Conservation (phyloP, 306 rosid species). For the Cicer bijugum region DNA sequence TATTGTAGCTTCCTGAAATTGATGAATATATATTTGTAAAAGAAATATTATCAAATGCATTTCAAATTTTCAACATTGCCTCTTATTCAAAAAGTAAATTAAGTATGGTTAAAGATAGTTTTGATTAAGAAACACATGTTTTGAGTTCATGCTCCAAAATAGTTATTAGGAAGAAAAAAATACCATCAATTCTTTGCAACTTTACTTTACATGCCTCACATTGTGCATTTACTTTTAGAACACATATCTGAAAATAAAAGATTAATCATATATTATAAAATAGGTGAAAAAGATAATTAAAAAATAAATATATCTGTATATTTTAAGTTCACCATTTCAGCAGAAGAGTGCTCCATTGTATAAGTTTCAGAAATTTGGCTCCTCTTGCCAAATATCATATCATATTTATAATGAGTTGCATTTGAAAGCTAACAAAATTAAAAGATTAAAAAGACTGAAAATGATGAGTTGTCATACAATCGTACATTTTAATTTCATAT, state of each 20-base stretch:
- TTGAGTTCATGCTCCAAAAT: background rate
- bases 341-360: constrained; percentile 50
- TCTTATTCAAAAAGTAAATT: too few species aligned
- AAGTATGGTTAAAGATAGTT: too few species aligned
- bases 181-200: constrained; percentile 50
- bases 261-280: background rate
- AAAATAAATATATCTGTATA: background rate
- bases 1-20: constrained; percentile 43
- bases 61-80: background rate
- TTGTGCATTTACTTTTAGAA: constrained; percentile 46
- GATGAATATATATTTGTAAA: background rate
- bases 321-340: constrained; percentile 49
- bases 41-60: background rate
- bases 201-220: constrained; percentile 54
- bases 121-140: background rate
- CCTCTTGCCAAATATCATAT: background rate
- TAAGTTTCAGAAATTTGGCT: constrained; percentile 1
- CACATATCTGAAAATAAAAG: constrained; percentile 49
- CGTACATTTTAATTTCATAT: background rate
- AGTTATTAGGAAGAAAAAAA: background rate
- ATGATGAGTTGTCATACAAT: background rate
- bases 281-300: background rate
- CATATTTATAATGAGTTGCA: too few species aligned
- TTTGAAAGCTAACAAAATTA: background rate
- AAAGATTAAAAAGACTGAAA: background rate